These are phyloP conservation scores for Komagataella ulmi DNA, from an alignment of 805 yeast genomes.

Conservation along the genomic window DNA sequence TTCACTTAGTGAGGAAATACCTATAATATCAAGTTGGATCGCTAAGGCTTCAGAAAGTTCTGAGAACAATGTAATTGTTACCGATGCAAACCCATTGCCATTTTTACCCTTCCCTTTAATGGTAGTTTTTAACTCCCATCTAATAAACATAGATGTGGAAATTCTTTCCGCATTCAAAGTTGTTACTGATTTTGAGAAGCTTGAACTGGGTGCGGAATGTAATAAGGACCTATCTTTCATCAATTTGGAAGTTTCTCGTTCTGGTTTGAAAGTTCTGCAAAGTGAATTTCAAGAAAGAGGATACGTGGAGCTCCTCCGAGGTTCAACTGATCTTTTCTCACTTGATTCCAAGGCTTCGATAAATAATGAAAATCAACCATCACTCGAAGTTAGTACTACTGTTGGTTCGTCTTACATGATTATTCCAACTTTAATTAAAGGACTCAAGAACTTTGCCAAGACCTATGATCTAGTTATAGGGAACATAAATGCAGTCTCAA, in stretches of 20 bases:
- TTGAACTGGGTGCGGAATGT: not conserved
- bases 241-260: not conserved
- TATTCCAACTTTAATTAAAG: not conserved
- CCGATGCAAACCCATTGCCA: not conserved
- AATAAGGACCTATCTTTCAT: not conserved
- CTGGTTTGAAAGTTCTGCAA: not conserved
- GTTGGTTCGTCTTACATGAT: not conserved
- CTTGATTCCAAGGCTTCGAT: not conserved
- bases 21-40: not conserved
- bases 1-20: not conserved
- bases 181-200: not conserved
- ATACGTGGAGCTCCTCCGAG: not conserved
- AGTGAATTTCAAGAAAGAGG: not conserved
- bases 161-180: not conserved
- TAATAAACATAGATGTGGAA: conserved; percentile 19
- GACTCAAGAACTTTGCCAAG: not conserved
- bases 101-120: not conserved
- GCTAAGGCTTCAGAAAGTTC: not conserved
- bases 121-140: not conserved
- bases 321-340: not conserved
- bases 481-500: not conserved
- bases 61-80: not conserved
- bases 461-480: not conserved
- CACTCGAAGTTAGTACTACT: not conserved
- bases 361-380: not conserved